A percentile compares a stretch with the other conserved stretches of the same genome.
phyloP scores from a whole-genome alignment of 805 yeast species.

The Teunomyces lycoperdinae region DNA sequence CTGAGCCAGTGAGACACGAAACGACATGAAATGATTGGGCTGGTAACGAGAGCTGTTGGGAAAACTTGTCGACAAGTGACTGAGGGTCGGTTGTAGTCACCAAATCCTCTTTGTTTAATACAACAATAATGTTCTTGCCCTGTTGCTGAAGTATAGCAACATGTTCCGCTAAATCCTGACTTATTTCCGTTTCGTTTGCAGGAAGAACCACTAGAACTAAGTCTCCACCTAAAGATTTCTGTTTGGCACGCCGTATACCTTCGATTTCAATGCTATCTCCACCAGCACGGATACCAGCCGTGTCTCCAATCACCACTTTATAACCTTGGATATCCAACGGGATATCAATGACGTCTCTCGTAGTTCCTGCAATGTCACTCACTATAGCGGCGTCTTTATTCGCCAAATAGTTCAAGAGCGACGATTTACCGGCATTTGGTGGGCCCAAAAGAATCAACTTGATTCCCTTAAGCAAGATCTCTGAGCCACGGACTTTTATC shows the following conservation, averaged over 20 bases:
- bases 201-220: conserved; percentile 66
- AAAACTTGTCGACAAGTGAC: not conserved
- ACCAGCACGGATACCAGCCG: conserved; percentile 79
- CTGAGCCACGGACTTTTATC: conserved; percentile 51
- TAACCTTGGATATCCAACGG: conserved; percentile 80
- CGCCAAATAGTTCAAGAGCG: conserved; percentile 73
- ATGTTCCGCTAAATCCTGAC: conserved; percentile 37
- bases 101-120: conserved; percentile 64
- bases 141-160: conserved; percentile 27
- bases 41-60: conserved; percentile 13
- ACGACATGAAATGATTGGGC: conserved; percentile 27
- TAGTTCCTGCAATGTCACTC: conserved; percentile 89
- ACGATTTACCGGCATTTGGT: conserved; percentile 96
- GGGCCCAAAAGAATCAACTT: conserved; percentile 77
- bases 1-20: conserved; percentile 61
- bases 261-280: conserved; percentile 66
- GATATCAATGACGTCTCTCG: conserved; percentile 83
- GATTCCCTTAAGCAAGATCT: conserved; percentile 69
- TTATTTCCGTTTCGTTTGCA: conserved; percentile 23
- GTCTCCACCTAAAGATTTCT: conserved; percentile 60
- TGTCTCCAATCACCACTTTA: conserved; percentile 82
- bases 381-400: conserved; percentile 86
- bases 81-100: conserved; percentile 8
- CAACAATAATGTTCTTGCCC: conserved; percentile 37
- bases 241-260: conserved; percentile 78